Percentiles rank a stretch among this genome's conserved stretches.
Conservation (phyloP, 495 filamentous ascomycete species). For the Aspergillus mulundensis region DNA sequence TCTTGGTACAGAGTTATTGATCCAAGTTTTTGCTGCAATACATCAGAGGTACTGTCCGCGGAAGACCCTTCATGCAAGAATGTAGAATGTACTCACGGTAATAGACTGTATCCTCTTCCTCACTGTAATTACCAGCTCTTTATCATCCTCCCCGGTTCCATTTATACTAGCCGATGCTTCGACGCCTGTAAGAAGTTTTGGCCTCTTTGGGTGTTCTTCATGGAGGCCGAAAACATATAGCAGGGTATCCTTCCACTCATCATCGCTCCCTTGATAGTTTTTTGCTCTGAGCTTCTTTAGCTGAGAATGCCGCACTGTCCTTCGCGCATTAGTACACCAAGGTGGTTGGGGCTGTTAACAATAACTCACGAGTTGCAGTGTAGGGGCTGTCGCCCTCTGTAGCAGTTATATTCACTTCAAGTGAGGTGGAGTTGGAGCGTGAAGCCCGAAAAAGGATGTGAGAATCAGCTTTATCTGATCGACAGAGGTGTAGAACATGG, state of each 20-base stretch:
- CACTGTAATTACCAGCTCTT: constrained; percentile 47
- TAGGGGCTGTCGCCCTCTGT: constrained; percentile 68
- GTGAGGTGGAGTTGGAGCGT: constrained; percentile 36
- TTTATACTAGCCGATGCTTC: constrained; percentile 36
- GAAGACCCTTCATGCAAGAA: background rate
- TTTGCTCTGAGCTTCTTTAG: constrained; percentile 46
- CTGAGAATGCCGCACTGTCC: constrained; percentile 43
- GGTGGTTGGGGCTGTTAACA: background rate
- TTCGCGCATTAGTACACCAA: background rate
- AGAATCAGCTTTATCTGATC: constrained; percentile 46
- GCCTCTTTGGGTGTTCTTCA: constrained; percentile 7
- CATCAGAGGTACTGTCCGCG: background rate
- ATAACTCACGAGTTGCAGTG: constrained; percentile 45
- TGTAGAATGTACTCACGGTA: constrained; percentile 36
- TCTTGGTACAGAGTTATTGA: constrained; percentile 56
- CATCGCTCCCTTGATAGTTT: constrained; percentile 49
- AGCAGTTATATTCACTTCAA: constrained; percentile 61
- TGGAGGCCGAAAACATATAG: constrained; percentile 28
- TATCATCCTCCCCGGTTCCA: constrained; percentile 25
- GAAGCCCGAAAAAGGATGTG: constrained; percentile 58
- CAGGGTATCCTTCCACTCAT: constrained; percentile 56
- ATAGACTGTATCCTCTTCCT: constrained; percentile 56
- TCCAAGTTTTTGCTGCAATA: constrained; percentile 63
- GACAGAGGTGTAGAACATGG: constrained; percentile 51
- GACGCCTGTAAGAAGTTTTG: constrained; percentile 21